These are phyloP conservation scores for Aureobasidium sp. DNA, from an alignment of 2,329 filamentous ascomycete species.

Conservation along the genomic window DNA sequence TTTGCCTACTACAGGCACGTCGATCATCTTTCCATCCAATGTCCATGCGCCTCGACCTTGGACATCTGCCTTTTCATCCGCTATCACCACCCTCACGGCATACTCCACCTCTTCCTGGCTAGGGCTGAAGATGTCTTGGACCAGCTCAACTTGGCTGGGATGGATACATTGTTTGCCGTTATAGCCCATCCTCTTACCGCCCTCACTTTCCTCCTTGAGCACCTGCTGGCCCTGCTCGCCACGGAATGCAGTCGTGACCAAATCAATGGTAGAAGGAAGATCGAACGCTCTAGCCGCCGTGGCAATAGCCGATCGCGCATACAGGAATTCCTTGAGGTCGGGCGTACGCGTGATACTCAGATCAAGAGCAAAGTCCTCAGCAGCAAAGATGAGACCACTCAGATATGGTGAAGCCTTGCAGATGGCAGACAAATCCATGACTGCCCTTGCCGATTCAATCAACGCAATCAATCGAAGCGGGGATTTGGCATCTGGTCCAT, in stretches of 20 bases:
- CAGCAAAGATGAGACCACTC: constrained; percentile 79
- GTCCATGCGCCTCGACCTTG: constrained; percentile 79
- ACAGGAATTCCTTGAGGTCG: constrained; percentile 73
- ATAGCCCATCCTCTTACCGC: constrained; percentile 74
- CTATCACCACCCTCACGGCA: constrained; percentile 70
- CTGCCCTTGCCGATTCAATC: constrained; percentile 68
- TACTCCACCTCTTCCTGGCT: constrained; percentile 64
- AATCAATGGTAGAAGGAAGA: constrained; percentile 72
- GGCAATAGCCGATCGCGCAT: constrained; percentile 76
- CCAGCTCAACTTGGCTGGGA: constrained; percentile 68
- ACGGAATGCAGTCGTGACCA: constrained; percentile 77
- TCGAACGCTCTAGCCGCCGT: constrained; percentile 71
- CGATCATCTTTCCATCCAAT: constrained; percentile 83
- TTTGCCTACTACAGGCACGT: constrained; percentile 76
- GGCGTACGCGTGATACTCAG: constrained; percentile 77
- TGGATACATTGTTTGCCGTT: constrained; percentile 97
- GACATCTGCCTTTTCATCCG: constrained; percentile 67
- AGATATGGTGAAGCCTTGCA: constrained; percentile 64
- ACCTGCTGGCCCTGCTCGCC: constrained; percentile 53
- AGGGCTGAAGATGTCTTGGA: constrained; percentile 69
- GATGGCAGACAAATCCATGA: constrained; percentile 69
- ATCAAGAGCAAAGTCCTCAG: constrained; percentile 89
- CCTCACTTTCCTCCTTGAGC: constrained; percentile 63
- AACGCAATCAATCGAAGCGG: constrained; percentile 60
- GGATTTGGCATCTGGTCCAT: too few relatives aligned